Evolutionary conservation across 2,329 filamentous ascomycete genomes (phyloP).

Genomic region (Canariomyces notabilis): DNA sequence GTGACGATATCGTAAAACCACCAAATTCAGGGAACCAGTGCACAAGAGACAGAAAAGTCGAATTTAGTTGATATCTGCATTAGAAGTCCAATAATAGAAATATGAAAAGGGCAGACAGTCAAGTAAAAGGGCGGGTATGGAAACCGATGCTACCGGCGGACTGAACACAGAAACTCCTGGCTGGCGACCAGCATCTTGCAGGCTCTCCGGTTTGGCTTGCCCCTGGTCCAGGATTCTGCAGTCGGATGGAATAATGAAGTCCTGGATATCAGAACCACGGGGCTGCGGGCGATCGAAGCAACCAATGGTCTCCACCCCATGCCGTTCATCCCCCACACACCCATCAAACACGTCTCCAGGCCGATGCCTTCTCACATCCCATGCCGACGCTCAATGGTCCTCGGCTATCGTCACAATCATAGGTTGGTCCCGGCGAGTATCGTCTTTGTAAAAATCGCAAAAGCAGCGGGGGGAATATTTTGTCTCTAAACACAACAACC

Average conservation of each 20-base stretch:
- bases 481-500: constrained; percentile 41
- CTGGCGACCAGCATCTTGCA: neutral
- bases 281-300: neutral
- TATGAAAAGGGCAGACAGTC: constrained; percentile 32
- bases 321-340: neutral
- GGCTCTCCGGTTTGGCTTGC: neutral
- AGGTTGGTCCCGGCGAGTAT: constrained; percentile 21
- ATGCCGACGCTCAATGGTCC: constrained; percentile 15
- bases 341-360: constrained; percentile 6
- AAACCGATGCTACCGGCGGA: constrained; percentile 6
- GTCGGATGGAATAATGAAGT: neutral
- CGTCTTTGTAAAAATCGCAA: constrained; percentile 33
- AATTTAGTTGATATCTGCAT: constrained; percentile 57
- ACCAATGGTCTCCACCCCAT: neutral
- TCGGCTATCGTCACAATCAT: constrained; percentile 23
- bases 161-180: constrained; percentile 2
- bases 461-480: constrained; percentile 39
- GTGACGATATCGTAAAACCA: no score
- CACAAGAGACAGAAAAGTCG: constrained; percentile 25
- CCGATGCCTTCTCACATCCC: constrained; percentile 10
- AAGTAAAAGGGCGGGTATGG: constrained; percentile 13
- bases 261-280: neutral
- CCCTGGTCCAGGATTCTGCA: neutral
- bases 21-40: neutral
- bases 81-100: constrained; percentile 57